These are phyloP conservation scores for Effrenium voratum DNA, from an alignment of 73 alveolate genomes.

Conservation along the genomic window DNA sequence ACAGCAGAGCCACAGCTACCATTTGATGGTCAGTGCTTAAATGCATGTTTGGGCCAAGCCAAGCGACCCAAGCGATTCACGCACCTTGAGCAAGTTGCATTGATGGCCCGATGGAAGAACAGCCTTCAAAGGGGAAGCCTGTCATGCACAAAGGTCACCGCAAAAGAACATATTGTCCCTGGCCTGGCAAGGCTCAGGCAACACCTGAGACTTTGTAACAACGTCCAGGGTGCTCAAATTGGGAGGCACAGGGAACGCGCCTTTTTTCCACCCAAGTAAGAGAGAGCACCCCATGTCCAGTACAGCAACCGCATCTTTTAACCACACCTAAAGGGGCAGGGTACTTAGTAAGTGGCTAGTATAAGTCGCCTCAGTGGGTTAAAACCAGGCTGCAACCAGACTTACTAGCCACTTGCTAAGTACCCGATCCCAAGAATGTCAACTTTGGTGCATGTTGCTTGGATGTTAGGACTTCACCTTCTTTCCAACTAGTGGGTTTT, in stretches of 20 bases:
- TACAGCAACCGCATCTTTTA: too few relatives aligned
- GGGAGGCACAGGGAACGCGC: too few relatives aligned
- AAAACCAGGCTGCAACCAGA: too few relatives aligned
- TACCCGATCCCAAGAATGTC: background rate
- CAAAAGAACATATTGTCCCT: background rate
- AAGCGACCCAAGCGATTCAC: background rate
- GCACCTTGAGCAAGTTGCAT: background rate
- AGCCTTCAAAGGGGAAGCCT: too few relatives aligned
- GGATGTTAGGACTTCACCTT: background rate
- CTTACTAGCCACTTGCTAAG: background rate
- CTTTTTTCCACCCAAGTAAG: too few relatives aligned
- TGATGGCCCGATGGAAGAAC: background rate
- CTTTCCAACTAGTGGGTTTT: background rate
- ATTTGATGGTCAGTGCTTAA: background rate
- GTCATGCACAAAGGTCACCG: too few relatives aligned
- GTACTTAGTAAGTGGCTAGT: too few relatives aligned
- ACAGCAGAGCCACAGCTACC: conserved; percentile 39
- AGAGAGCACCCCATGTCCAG: too few relatives aligned
- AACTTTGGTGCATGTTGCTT: background rate
- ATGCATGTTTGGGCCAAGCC: background rate
- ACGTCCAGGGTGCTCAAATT: too few relatives aligned
- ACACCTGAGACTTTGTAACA: too few relatives aligned
- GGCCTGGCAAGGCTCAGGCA: background rate
- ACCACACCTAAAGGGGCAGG: too few relatives aligned
- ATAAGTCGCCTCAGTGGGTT: too few relatives aligned